These are phyloP conservation scores for Anethum foeniculum DNA, from an alignment of 140 eudicot species.

Conservation along the genomic window DNA sequence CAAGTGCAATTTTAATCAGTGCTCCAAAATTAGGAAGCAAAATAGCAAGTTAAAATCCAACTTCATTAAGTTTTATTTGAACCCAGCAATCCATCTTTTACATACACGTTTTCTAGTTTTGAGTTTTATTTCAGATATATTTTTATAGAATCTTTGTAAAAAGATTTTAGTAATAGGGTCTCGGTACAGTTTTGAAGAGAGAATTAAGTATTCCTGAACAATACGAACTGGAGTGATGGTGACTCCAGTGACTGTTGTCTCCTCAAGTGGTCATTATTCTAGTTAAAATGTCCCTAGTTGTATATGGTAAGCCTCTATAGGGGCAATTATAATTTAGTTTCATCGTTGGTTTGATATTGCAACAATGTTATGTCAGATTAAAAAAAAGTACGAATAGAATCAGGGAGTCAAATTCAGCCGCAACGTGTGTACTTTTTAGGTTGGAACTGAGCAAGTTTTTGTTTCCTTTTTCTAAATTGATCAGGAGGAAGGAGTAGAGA, in stretches of 20 bases:
- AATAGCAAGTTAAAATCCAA: background rate
- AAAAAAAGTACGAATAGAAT: background rate
- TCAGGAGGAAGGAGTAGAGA: constrained; percentile 66
- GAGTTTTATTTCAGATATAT: background rate
- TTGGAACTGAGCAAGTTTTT: background rate
- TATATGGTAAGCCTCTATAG: background rate
- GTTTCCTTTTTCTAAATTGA: background rate
- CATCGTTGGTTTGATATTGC: background rate
- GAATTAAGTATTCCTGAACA: background rate
- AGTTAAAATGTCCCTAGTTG: background rate
- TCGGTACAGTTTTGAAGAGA: background rate
- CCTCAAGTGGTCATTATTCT: background rate
- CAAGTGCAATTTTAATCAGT: background rate
- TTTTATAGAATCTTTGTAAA: background rate
- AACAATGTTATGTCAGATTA: background rate
- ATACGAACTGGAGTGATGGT: background rate
- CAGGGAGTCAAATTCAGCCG: background rate
- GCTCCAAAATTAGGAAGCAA: background rate
- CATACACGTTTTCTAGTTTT: background rate
- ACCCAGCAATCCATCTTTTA: background rate
- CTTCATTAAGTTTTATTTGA: background rate
- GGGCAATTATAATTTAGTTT: background rate
- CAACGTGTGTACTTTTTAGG: background rate
- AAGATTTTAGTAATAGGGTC: background rate
- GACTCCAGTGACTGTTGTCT: background rate